These are phyloP conservation scores for Intubia oerlemansii DNA, from an alignment of 2,329 filamentous ascomycete genomes.

Conservation along the genomic window DNA sequence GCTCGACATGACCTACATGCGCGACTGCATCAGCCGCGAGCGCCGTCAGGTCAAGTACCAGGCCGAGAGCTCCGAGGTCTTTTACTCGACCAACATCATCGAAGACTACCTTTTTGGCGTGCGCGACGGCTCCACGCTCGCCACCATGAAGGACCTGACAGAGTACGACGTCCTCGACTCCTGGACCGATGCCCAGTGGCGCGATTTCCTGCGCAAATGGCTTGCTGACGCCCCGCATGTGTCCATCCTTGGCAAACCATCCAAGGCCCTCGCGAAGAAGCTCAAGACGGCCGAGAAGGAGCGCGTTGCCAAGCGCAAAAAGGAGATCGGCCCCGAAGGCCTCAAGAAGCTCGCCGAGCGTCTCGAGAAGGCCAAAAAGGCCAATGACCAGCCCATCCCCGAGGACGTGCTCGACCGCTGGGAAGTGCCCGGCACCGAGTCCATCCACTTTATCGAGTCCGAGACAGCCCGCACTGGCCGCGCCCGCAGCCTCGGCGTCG, in stretches of 20 bases:
- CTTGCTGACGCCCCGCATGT: constrained; percentile 70
- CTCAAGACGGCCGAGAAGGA: constrained; percentile 65
- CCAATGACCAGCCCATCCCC: constrained; percentile 78
- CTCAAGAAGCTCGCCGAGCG: constrained; percentile 52
- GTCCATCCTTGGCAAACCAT: constrained; percentile 75
- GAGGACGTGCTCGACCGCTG: constrained; percentile 61
- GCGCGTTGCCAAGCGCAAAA: constrained; percentile 57
- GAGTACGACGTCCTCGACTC: constrained; percentile 49
- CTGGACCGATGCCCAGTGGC: constrained; percentile 77
- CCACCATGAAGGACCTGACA: constrained; percentile 29
- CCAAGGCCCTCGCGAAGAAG: constrained; percentile 54
- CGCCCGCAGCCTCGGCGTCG: constrained; percentile 47
- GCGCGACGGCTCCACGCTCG: constrained; percentile 58
- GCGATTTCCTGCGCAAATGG: constrained; percentile 61
- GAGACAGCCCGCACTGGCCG: constrained; percentile 64
- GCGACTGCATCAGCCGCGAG: constrained; percentile 68
- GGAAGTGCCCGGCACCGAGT: constrained; percentile 64
- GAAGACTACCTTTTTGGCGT: constrained; percentile 81
- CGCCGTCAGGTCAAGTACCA: constrained; percentile 64
- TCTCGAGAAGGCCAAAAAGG: constrained; percentile 63
- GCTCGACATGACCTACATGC: constrained; percentile 76
- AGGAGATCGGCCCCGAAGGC: constrained; percentile 62
- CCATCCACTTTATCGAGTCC: constrained; percentile 86
- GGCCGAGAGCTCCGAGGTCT: constrained; percentile 60
- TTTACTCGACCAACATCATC: constrained; percentile 72